Conservation (phyloP, 2,329 filamentous ascomycete genomes). For the Trichophyton rubrum region DNA sequence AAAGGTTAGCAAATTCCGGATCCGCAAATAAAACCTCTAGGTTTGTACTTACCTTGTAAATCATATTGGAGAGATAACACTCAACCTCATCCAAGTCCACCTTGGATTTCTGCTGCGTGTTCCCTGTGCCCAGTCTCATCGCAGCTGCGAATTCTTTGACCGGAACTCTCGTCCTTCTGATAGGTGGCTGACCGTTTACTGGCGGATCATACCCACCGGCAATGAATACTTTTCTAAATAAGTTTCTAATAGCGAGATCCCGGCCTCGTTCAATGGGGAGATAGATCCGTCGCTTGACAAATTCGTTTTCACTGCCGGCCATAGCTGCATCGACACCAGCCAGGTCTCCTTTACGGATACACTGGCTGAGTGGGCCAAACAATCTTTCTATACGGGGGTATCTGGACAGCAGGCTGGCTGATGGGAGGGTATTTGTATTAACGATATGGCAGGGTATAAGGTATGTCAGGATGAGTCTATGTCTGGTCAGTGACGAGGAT, state of each 20-base stretch:
- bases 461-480: constrained; percentile 79
- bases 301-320: constrained; percentile 72
- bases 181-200: constrained; percentile 53
- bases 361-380: constrained; percentile 63
- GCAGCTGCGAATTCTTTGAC: constrained; percentile 76
- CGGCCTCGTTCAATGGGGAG: constrained; percentile 84
- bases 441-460: constrained; percentile 87
- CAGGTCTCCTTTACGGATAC: constrained; percentile 73
- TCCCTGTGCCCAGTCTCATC: constrained; percentile 56
- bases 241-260: constrained; percentile 81
- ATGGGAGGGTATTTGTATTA: constrained; percentile 75
- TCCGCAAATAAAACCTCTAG: constrained; percentile 29
- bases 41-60: constrained; percentile 60
- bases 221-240: constrained; percentile 83
- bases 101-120: constrained; percentile 38
- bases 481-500: constrained; percentile 11
- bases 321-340: constrained; percentile 73
- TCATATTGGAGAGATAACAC: constrained; percentile 88
- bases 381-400: constrained; percentile 65
- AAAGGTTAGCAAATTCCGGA: constrained; percentile 7
- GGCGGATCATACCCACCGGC: constrained; percentile 67
- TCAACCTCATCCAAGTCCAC: constrained; percentile 89
- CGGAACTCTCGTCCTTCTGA: constrained; percentile 60
- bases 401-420: constrained; percentile 53
- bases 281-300: constrained; percentile 87